A percentile compares a stretch with the other conserved stretches of the same genome.
These are phyloP conservation scores for Cryptosporidium andersoni DNA, from an alignment of 169 alveolate genomes.

Conservation along the genomic window DNA sequence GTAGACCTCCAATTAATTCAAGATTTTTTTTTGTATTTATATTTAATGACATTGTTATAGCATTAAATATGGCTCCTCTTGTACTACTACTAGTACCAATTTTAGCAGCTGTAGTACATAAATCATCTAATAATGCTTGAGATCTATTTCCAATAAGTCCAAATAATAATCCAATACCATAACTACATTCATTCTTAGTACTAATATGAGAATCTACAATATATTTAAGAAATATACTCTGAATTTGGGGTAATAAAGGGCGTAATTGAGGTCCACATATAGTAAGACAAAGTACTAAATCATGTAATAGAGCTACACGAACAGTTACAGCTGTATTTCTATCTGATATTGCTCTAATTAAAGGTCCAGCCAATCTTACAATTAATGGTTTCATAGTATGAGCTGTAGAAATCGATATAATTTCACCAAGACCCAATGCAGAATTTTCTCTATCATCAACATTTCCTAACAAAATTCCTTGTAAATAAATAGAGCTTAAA, in stretches of 20 bases:
- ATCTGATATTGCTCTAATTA: constrained; percentile 77
- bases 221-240: constrained; percentile 78
- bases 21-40: not conserved
- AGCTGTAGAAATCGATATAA: constrained; percentile 34
- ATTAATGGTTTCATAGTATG: constrained; percentile 73
- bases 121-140: constrained; percentile 71
- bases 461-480: constrained; percentile 46
- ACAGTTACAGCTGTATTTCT: constrained; percentile 70
- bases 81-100: constrained; percentile 82
- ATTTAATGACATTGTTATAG: not conserved
- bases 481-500: constrained; percentile 51
- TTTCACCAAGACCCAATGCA: constrained; percentile 69
- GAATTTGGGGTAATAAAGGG: constrained; percentile 82
- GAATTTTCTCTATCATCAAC: constrained; percentile 66
- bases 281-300: constrained; percentile 73
- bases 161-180: constrained; percentile 58
- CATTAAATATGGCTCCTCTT: constrained; percentile 88
- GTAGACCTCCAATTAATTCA: not conserved
- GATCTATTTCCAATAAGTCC: constrained; percentile 64
- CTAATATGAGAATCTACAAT: constrained; percentile 69
- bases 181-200: constrained; percentile 55
- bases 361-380: constrained; percentile 78
- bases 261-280: constrained; percentile 73
- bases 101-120: constrained; percentile 63
- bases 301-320: constrained; percentile 74